These are phyloP conservation scores for Solanum commersonii DNA, from an alignment of 257 asterid genomes.

Conservation along the genomic window DNA sequence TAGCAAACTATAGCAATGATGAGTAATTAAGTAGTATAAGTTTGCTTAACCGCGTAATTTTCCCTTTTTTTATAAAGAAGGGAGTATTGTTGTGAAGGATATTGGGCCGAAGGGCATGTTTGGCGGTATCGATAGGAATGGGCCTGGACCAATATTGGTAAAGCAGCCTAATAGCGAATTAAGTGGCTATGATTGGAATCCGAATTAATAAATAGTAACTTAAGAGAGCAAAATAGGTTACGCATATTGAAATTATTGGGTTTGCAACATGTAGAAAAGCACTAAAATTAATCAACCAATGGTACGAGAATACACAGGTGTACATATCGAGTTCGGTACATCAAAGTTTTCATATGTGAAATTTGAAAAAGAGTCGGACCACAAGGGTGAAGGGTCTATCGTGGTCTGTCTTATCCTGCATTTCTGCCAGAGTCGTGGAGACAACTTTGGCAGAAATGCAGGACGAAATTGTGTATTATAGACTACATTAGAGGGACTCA, in stretches of 20 bases:
- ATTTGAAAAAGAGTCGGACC: neutral
- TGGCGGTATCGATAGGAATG: neutral
- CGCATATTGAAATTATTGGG: neutral
- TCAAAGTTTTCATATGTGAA: accelerated
- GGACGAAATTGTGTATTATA: accelerated
- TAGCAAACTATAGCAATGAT: no score
- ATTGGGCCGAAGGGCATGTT: neutral
- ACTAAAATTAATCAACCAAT: neutral
- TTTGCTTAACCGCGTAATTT: no score
- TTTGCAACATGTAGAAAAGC: neutral
- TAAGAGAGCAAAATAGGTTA: neutral
- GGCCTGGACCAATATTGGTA: neutral
- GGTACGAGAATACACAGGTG: neutral
- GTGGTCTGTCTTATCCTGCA: no score
- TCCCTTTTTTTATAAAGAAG: neutral
- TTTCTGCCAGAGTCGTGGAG: no score
- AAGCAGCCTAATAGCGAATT: neutral
- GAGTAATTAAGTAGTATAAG: no score
- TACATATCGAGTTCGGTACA: neutral
- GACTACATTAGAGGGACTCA: neutral
- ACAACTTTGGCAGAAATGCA: neutral
- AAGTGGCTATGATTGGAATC: neutral
- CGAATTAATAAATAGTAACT: neutral
- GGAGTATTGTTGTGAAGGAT: neutral
- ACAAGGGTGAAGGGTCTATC: no score